These are phyloP conservation scores for Phaffia australis DNA, from an alignment of 768 basidiomycete species.

Conservation along the genomic window DNA sequence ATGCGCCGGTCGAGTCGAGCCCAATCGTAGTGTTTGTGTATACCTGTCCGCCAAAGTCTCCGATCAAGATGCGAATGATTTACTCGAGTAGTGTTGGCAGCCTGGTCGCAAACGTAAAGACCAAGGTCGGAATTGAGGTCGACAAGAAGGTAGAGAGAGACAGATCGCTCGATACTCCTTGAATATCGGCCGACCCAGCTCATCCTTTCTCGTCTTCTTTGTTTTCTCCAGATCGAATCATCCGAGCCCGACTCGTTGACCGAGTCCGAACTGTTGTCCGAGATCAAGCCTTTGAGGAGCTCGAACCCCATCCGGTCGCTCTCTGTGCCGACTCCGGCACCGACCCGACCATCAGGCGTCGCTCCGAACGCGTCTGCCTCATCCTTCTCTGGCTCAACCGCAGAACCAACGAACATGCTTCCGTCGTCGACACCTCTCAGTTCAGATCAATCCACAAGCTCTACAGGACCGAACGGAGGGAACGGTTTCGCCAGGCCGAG, in stretches of 20 bases:
- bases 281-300: background rate
- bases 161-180: background rate
- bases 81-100: constrained; percentile 18
- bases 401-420: background rate
- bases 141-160: constrained; percentile 9
- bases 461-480: background rate
- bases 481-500: constrained; percentile 16
- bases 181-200: background rate
- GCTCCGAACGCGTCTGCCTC: background rate
- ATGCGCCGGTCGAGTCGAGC: background rate
- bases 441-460: background rate
- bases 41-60: constrained; percentile 17
- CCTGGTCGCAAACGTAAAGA: constrained; percentile 9
- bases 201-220: background rate
- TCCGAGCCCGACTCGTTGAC: constrained; percentile 21
- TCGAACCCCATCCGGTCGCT: background rate
- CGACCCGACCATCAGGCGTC: background rate
- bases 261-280: constrained; percentile 20
- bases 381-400: background rate
- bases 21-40: constrained; percentile 21
- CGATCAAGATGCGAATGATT: constrained; percentile 23
- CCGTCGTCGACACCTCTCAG: background rate
- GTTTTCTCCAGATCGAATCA: constrained; percentile 17
- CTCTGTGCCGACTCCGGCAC: background rate
- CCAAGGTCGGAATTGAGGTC: constrained; percentile 11